A percentile compares a stretch with the other conserved stretches of the same genome.
phyloP scores from a whole-genome alignment of 2,329 filamentous ascomycete species.

The Sclerotinia glacialis region DNA sequence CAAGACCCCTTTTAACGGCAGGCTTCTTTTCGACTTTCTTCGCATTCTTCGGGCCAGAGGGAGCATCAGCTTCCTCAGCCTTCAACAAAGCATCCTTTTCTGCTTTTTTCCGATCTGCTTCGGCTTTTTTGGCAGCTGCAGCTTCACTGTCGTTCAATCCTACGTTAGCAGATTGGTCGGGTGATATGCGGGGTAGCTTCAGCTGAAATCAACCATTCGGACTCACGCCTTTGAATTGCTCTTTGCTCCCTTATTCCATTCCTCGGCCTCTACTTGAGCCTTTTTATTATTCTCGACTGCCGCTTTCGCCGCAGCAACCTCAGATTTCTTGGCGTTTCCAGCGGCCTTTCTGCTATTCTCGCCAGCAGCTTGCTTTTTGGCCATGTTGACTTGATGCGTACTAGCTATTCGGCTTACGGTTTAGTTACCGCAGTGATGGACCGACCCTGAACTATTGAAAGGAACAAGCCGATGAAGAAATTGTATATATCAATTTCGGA shows the following conservation, averaged over 20 bases:
- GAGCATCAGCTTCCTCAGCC: conserved; percentile 71
- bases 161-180: conserved; percentile 23
- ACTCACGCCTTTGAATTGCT: conserved; percentile 81
- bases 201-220: conserved; percentile 14
- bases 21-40: conserved; percentile 68
- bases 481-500: not conserved
- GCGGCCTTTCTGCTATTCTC: conserved; percentile 87
- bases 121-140: conserved; percentile 78
- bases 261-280: conserved; percentile 63
- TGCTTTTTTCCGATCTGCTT: conserved; percentile 83
- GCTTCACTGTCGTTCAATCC: conserved; percentile 60
- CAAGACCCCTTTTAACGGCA: conserved; percentile 58
- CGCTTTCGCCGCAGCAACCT: conserved; percentile 76
- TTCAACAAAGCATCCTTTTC: conserved; percentile 80
- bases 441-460: conserved; percentile 7
- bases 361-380: conserved; percentile 64
- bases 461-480: conserved; percentile 7
- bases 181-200: conserved; percentile 20
- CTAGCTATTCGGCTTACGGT: conserved; percentile 16
- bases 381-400: conserved; percentile 52
- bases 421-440: conserved; percentile 1
- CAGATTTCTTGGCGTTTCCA: conserved; percentile 90
- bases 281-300: conserved; percentile 66
- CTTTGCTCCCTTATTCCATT: conserved; percentile 88
- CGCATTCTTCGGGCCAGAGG: conserved; percentile 51